Evolutionary conservation across 805 yeast species (phyloP).

Genomic region (Isabelozyma pseudorhagii): DNA sequence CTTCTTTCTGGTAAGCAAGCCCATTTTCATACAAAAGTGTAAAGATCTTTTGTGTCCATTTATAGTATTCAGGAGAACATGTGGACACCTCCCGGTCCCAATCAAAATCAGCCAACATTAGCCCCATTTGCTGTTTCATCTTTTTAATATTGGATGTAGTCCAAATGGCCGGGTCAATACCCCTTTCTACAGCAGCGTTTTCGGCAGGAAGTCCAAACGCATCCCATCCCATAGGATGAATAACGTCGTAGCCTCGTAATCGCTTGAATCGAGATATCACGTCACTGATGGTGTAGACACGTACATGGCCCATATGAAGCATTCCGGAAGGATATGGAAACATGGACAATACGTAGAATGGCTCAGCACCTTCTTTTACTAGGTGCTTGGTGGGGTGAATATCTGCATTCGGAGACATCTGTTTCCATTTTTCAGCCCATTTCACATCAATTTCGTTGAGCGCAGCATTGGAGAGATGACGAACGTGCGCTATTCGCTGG

Average conservation of each 20-base stretch:
- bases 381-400: slow-evolving; percentile 33
- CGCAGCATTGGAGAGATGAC: neutral
- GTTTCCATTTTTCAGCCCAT: slow-evolving; percentile 50
- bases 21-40: slow-evolving; percentile 70
- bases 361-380: slow-evolving; percentile 16
- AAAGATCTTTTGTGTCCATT: slow-evolving; percentile 89
- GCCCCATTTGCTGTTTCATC: slow-evolving; percentile 79
- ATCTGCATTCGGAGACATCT: slow-evolving; percentile 26
- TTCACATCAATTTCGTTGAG: slow-evolving; percentile 43
- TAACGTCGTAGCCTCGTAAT: slow-evolving; percentile 70
- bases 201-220: slow-evolving; percentile 98
- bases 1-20: slow-evolving; percentile 78
- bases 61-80: slow-evolving; percentile 82
- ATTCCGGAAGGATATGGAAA: slow-evolving; percentile 96
- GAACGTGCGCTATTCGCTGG: neutral
- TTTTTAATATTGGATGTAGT: slow-evolving; percentile 73
- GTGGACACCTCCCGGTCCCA: slow-evolving; percentile 92
- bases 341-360: slow-evolving; percentile 74
- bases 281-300: slow-evolving; percentile 92
- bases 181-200: slow-evolving; percentile 91
- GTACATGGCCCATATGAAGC: slow-evolving; percentile 88
- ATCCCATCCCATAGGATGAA: slow-evolving; percentile 99
- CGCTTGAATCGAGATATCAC: slow-evolving; percentile 74
- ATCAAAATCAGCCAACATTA: slow-evolving; percentile 83
- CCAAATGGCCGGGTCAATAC: slow-evolving; percentile 79